Base-by-base conservation (phyloP, 208 protist genomes). In the Zelonia costaricensis region DNA sequence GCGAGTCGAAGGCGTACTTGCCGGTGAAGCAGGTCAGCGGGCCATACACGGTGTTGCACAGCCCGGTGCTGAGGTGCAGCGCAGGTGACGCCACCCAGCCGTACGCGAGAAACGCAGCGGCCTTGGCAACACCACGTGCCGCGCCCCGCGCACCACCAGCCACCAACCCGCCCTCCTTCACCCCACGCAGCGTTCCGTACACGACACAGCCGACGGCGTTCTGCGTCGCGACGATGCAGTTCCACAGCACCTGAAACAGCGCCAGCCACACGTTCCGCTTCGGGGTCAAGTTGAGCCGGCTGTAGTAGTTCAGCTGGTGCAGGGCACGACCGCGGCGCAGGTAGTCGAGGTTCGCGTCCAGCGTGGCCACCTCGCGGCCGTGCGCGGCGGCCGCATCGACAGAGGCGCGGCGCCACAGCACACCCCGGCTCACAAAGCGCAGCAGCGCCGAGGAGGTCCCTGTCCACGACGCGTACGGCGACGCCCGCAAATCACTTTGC, bases 301-400 rank as follows among this genome's bases (percentile, higher is more conserved):
- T 80, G 69, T 95, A 92, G 76, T 90, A 91, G 71, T 91, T 89
- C 27, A 95, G 52, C 31, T 73, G 70, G 46, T 93, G 79, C 18
- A 92, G 59, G 13, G 60, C 52, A 15, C 80, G 71, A 16, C 73
- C 73, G 1, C 72, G 82, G 16, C 80, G 80, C 8, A 94, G 56
- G 65, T 92, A 86, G 58, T 92, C 85, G 9, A 94, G 48, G 45
- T 92, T 75, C 1, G 58, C 63, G 4, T 73, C 63, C 20, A 71
- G 56, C 20, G 78, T 86, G 0, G 65, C 69, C 13, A 89, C 49
- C 23, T 54, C 78, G 36, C 36, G 43, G 52, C 44, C 38, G 42
- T 62, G 49, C 8, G 53, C 31, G 22, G 39, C n/a, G 1, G 55
- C 35, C 16, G 15, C 42, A 9, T 18, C 18, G 31, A 7, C 5